Evolutionary conservation across 179 eudicot genomes (phyloP), one percentile per base, ranked within the genome.

Genomic region (Actinidia arguta): DNA sequence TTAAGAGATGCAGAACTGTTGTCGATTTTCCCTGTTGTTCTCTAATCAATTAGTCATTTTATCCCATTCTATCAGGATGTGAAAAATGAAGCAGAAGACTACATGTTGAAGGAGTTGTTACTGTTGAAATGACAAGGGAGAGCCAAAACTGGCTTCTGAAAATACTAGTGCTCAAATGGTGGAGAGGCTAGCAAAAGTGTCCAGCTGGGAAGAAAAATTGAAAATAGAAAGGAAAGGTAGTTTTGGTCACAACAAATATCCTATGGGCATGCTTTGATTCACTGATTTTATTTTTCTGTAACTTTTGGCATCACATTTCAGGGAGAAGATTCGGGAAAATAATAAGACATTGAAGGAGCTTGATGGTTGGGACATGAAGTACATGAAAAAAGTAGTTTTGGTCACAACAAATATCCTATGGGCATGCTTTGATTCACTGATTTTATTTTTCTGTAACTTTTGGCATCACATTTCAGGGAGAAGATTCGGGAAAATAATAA

Each of bases 21-120:
- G 12, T 42, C 36, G 6, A 31, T 48, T 76, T n/a, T 59, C 14
- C 10, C 18, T 75, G 4, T 47, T 24, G 20, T 67, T 70, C 51
- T 61, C 48, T 31, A 31, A 31, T 12, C 56, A 52, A 16, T 67
- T 68, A 54, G 56, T 82, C 22, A 47, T 4, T 12, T 61, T 69
- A 48, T 56, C 74, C 25, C 71, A 36, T 44, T 76, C 44, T 42
- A 20, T 61, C 92, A 96, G 99, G 89, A 83, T 85, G 95, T 95
- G 55, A 96, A 96, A 85, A 96, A 96, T 82, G 98, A 96, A 88
- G 99, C 99, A 78, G 99, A 96, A 89, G 91, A 83, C 66, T 96
- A 89, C 87, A 96, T 95, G 98, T 90, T 95, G 82, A 96, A 93
- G 86, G 98, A 93, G 86, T 76, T 95, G 83, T 89, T 90, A 48